phyloP scores from a whole-genome alignment of 2,329 filamentous ascomycete genomes.

The Aspergillus quadricinctus region DNA sequence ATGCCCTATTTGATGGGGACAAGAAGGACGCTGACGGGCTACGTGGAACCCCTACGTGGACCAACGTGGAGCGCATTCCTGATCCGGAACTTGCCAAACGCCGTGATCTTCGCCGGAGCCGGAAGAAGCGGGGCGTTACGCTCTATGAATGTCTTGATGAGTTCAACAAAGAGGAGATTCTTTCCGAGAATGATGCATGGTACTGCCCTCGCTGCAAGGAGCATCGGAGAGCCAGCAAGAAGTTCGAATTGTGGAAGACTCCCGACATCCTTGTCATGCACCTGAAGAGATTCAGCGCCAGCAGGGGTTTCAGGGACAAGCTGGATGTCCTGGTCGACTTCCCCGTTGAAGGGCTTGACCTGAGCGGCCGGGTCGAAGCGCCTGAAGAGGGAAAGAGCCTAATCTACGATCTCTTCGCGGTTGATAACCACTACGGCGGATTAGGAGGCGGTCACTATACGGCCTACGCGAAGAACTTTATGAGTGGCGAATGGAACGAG shows the following conservation, averaged over 20 bases:
- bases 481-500: slow-evolving; percentile 86
- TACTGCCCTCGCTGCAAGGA: slow-evolving; percentile 96
- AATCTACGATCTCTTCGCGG: slow-evolving; percentile 88
- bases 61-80: slow-evolving; percentile 47
- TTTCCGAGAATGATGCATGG: slow-evolving; percentile 96
- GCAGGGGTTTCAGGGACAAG: slow-evolving; percentile 79
- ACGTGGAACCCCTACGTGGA: slow-evolving; percentile 59
- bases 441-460: slow-evolving; percentile 96
- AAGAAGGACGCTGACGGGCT: slow-evolving; percentile 44
- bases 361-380: slow-evolving; percentile 73
- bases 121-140: slow-evolving; percentile 71
- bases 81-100: slow-evolving; percentile 63
- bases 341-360: slow-evolving; percentile 79
- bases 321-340: slow-evolving; percentile 89
- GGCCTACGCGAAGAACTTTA: slow-evolving; percentile 87
- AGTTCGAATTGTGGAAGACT: slow-evolving; percentile 93
- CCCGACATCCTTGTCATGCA: slow-evolving; percentile 95
- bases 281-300: slow-evolving; percentile 89
- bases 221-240: slow-evolving; percentile 87
- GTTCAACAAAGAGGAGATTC: slow-evolving; percentile 87
- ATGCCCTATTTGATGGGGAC: slow-evolving; percentile 60
- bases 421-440: slow-evolving; percentile 93
- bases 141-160: slow-evolving; percentile 90
- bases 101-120: slow-evolving; percentile 58
- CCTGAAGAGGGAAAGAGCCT: slow-evolving; percentile 76